Evolutionary conservation across 2,329 filamentous ascomycete species (phyloP).

Genomic region (Colletotrichum destructivum): DNA sequence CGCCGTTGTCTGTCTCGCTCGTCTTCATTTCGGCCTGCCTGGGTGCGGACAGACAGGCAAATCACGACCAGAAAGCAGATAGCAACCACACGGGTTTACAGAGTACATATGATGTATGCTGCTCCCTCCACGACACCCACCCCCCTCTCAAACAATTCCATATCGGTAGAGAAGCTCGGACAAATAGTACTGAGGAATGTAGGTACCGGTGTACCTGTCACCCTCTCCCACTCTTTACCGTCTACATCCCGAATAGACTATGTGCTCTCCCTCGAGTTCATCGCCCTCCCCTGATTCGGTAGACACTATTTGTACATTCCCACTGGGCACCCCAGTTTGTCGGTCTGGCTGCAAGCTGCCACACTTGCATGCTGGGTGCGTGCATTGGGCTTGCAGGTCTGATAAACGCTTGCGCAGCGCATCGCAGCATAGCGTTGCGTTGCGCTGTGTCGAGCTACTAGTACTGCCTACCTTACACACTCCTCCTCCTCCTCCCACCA

Average conservation of each 20-base stretch:
- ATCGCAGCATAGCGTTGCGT: constrained; percentile 24
- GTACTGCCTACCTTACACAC: background rate
- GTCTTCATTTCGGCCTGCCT: constrained; percentile 18
- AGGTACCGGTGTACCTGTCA: constrained; percentile 24
- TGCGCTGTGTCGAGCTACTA: constrained; percentile 1
- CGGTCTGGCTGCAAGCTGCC: constrained; percentile 40
- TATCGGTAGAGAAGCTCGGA: constrained; percentile 12
- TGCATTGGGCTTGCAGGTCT: constrained; percentile 40
- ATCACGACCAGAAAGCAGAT: background rate
- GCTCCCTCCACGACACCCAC: constrained; percentile 1
- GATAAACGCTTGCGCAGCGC: constrained; percentile 38
- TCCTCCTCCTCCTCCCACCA: too few relatives aligned
- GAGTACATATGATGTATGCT: constrained; percentile 22
- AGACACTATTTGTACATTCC: background rate
- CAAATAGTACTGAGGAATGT: constrained; percentile 38
- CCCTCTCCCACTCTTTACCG: background rate
- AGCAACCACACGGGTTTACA: background rate
- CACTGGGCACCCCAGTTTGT: constrained; percentile 36
- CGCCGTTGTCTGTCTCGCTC: constrained; percentile 31
- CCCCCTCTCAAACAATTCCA: background rate
- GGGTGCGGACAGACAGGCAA: constrained; percentile 1
- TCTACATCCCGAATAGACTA: background rate
- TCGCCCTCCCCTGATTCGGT: constrained; percentile 6
- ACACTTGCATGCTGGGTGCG: constrained; percentile 38
- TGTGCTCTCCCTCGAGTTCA: background rate